Evolutionary conservation across 2,329 filamentous ascomycete species (phyloP), one percentile per base, ranked within the genome.

Genomic region (Fusarium sambucinum): DNA sequence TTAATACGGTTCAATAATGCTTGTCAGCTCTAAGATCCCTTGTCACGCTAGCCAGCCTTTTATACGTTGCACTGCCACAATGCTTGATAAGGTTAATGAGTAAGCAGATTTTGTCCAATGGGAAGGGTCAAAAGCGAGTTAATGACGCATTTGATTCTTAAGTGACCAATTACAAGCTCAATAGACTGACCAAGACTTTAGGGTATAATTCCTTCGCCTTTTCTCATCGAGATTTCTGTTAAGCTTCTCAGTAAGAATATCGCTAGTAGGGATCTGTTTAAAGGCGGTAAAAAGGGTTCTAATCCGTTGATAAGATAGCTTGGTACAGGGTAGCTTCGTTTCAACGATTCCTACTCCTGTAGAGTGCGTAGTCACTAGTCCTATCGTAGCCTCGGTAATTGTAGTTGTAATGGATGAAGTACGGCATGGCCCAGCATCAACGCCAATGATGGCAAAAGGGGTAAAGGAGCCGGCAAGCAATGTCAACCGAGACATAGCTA

Each of bases 1-100:
- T 47, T 14, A 4, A 55, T 21, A 29, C 9, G 29, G 14, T 8
- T 29, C 30, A 21, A 29, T 17, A 29, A 40, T 14, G 10, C 29
- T 53, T 47, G 58, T 57, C n/a, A 42, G 25, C 19, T 17, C 33
- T 11, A 29, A 47, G 35, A 37, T 19, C 14, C 48, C 58, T 37
- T 63, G 58, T 63, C 25, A 19, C 48, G 13, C 50, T 63, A 48
- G 6, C 59, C 42, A 56, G 41, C 56, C 33, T 52, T 37, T 53
- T 56, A 17, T 17, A 11, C 14, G 35, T 42, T 46, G 6, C 47
- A 41, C 40, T 52, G 38, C 7, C 35, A 37, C 30, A 5, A 58
- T 55, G 16, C 2, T n/a, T 44, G 38, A 33, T 62, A 54, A 56
- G 0, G 6, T n/a, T n/a, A 11, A 30, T 63, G 21, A 63, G n/a